These are phyloP conservation scores for Sarcomyxa edulis DNA, from an alignment of 768 basidiomycete species.

Conservation along the genomic window DNA sequence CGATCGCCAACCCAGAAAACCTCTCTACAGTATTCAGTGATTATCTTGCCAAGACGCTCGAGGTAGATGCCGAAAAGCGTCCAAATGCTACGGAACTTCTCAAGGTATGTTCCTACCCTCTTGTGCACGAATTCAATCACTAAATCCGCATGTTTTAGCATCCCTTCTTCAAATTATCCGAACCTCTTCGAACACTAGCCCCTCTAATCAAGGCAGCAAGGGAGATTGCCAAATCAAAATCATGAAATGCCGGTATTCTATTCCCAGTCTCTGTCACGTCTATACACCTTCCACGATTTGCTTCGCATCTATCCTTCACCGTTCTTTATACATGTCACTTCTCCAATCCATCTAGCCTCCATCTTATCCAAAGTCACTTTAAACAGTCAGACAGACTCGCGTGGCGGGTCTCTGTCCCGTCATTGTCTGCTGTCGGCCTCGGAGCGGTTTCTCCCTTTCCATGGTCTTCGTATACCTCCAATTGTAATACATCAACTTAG, in stretches of 20 bases:
- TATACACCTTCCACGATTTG: constrained; percentile 6
- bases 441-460: not conserved
- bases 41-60: constrained; percentile 82
- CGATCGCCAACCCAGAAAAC: constrained; percentile 84
- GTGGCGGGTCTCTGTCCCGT: no score
- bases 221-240: constrained; percentile 71
- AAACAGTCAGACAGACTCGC: no score
- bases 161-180: constrained; percentile 83
- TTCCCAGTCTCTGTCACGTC: not conserved
- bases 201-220: constrained; percentile 91
- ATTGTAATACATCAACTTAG: not conserved
- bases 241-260: constrained; percentile 8
- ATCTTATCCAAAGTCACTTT: no score
- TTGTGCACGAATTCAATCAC: constrained; percentile 3
- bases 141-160: constrained; percentile 41
- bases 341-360: no score
- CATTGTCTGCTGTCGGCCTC: not conserved
- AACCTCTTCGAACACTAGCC: constrained; percentile 80
- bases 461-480: not conserved
- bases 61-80: constrained; percentile 93
- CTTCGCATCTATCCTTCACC: constrained; percentile 1
- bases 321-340: constrained; percentile 5
- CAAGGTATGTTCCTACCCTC: constrained; percentile 44
- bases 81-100: constrained; percentile 81
- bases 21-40: constrained; percentile 77